Evolutionary conservation across 371 early-diverging fungal species (phyloP).

Genomic region (Edhazardia aedis): DNA sequence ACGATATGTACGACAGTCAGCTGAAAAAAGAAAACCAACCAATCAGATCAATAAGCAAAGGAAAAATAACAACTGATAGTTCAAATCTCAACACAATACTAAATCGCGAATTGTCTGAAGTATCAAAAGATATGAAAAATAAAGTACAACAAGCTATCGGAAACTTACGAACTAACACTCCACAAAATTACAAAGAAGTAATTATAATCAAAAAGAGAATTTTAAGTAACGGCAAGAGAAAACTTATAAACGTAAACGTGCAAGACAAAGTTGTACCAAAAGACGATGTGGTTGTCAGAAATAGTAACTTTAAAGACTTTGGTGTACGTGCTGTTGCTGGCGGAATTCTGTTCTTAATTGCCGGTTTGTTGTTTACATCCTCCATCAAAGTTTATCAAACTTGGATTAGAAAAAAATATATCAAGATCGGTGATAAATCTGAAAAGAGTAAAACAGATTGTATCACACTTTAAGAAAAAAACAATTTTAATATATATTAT

Average conservation of each 20-base stretch:
- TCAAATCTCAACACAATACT: constrained; percentile 13
- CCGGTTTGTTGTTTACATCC: constrained; percentile 32
- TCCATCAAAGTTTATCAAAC: constrained; percentile 35
- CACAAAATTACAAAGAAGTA: constrained; percentile 29
- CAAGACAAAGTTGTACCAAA: constrained; percentile 33
- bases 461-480: no score
- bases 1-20: no score
- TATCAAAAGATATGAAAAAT: constrained; percentile 27
- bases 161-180: constrained; percentile 3
- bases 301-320: constrained; percentile 11
- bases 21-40: no score
- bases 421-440: no score
- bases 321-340: constrained; percentile 10
- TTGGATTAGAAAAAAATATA: constrained; percentile 12
- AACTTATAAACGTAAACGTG: constrained; percentile 30
- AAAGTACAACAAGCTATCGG: constrained; percentile 18
- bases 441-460: no score
- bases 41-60: neutral
- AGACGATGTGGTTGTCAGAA: neutral
- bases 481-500: no score
- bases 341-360: constrained; percentile 26
- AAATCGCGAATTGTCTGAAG: constrained; percentile 25
- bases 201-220: constrained; percentile 35
- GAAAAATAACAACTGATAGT: constrained; percentile 17
- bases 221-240: constrained; percentile 22